phyloP scores from a whole-genome alignment of 169 alveolate genomes.

The Condylostoma magnum region DNA sequence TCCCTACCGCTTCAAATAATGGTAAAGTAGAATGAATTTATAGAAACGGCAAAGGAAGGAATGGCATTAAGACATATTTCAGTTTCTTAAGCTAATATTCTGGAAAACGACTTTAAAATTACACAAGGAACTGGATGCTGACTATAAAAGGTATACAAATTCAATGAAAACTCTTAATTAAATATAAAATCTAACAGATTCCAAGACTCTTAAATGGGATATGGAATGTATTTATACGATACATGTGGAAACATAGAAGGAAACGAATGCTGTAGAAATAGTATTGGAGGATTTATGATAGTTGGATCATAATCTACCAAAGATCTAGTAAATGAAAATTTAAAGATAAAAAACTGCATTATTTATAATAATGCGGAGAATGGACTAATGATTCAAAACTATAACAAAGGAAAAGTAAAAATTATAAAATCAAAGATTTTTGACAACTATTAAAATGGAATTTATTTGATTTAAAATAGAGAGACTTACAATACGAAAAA shows the following conservation, averaged over 20 bases:
- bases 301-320: slow-evolving; percentile 5
- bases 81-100: not conserved
- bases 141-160: slow-evolving; percentile 21
- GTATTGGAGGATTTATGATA: slow-evolving; percentile 27
- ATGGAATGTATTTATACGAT: slow-evolving; percentile 31
- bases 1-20: not conserved
- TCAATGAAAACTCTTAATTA: not conserved
- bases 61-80: slow-evolving; percentile 12
- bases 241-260: slow-evolving; percentile 12
- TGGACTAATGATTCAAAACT: slow-evolving; percentile 24
- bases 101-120: not conserved
- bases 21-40: not conserved
- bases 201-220: slow-evolving; percentile 8
- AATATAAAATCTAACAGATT: not conserved
- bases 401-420: not conserved
- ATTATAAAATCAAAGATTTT: not conserved
- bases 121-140: slow-evolving; percentile 18
- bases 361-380: slow-evolving; percentile 20
- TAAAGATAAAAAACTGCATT: slow-evolving; percentile 5
- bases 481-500: not conserved
- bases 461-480: slow-evolving; percentile 2
- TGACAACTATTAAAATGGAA: slow-evolving; percentile 15
- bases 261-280: slow-evolving; percentile 13
- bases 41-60: slow-evolving; percentile 17
- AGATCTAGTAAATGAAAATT: not conserved